Base-by-base conservation (phyloP, 108 stramenopile species). In the Ochromonas danica region DNA sequence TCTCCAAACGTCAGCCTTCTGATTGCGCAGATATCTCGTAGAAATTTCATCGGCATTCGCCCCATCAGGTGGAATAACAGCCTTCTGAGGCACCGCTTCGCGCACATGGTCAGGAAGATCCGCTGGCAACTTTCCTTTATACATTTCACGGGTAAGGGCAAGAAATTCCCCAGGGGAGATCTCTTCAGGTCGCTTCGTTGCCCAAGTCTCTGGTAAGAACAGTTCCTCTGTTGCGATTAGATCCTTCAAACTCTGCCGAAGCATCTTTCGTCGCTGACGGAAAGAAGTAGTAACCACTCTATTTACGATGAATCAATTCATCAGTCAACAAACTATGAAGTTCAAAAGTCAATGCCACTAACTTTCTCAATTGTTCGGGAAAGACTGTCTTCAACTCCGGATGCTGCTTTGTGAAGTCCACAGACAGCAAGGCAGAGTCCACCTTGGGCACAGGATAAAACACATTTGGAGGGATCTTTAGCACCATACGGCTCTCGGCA, bases 391-490 rank as follows among this genome's bases (percentile, higher is more conserved):
- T 14, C 14, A 51, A 22, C 14, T 51, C 45, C 35, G 17, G 17
- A 28, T 28, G 35, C 27, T 3, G 63, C 25, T 83, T 80, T 10
- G 85, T 82, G 28, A 98, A 98, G 74, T 94, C 93, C 38, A 98
- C 81, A 0, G 95, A 94, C 31, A 96, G 81, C 81, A 98, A 87
- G 14, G 94, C 95, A 17, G 91, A 92, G 72, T 94, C 93, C 0
- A 98, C 95, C 83, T 95, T 96, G 43, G 97, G 97, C 83, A 92
- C 87, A 14, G 97, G 97, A 82, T 96, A 98, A 78, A 98, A 98
- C 0, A 96, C 97, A 10, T 95, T 96, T 0, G 94, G 94, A 22
- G 97, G 97, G 61, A 98, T 95, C 85, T 96, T 96, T 88, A 96
- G 96, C 74, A 94, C 90, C 22, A 93, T 86, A 0, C 83, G 87